Evolutionary conservation across 768 basidiomycete genomes (phyloP).

Genomic region (Naganishia antarctica): DNA sequence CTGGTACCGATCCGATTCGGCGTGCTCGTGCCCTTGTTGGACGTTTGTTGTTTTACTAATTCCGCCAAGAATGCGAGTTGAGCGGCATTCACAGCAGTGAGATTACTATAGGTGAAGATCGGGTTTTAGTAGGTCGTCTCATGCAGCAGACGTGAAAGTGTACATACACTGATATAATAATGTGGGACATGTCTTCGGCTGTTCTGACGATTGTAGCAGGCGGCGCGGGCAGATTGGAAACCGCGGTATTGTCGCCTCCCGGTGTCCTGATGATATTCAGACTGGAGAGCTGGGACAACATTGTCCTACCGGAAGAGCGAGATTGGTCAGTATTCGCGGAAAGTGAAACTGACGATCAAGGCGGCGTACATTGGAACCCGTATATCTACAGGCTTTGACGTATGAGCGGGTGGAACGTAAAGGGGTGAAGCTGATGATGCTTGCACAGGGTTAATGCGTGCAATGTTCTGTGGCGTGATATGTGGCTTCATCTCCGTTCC

Average conservation of each 20-base stretch:
- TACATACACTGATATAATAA: constrained; percentile 18
- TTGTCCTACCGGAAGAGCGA: not conserved
- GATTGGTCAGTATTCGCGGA: not conserved
- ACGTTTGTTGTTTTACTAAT: constrained; percentile 3
- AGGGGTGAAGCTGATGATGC: not conserved
- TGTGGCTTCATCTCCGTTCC: not conserved
- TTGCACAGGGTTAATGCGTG: not conserved
- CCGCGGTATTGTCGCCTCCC: not conserved
- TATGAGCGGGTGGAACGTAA: not conserved
- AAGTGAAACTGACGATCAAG: not conserved
- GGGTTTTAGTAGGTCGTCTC: not conserved
- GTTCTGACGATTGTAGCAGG: constrained; percentile 9
- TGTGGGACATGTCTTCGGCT: constrained; percentile 12
- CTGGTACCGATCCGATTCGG: constrained; percentile 9
- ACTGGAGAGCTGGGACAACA: not conserved
- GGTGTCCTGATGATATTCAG: constrained; percentile 17
- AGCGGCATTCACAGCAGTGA: constrained; percentile 10
- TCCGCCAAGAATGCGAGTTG: constrained; percentile 14
- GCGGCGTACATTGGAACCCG: not conserved
- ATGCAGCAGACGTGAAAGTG: too few relatives aligned
- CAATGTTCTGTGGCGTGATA: not conserved
- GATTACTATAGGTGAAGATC: not conserved
- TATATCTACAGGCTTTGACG: constrained; percentile 13
- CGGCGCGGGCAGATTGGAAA: not conserved
- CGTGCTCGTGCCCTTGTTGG: constrained; percentile 6